phyloP scores from a whole-genome alignment of 139 green algal genomes.

The Yamagishiella unicocca region DNA sequence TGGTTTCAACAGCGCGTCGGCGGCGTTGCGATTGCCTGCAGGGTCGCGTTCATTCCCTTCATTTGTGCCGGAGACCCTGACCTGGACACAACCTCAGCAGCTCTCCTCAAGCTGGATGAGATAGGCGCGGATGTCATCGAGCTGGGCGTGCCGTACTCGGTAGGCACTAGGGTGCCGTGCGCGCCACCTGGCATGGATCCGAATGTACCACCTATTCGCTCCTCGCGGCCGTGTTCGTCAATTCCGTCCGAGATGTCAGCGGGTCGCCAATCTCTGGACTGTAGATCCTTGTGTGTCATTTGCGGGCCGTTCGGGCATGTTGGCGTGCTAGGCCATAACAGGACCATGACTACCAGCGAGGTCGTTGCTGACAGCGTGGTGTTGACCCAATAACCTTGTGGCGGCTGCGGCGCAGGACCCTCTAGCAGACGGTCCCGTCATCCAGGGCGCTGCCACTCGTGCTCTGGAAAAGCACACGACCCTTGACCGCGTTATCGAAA shows the following conservation, averaged over 20 bases:
- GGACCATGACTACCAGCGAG: too few species aligned
- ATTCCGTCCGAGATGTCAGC: too few species aligned
- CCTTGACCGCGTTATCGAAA: slow-evolving; percentile 83
- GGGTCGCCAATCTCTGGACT: too few species aligned
- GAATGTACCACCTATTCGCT: too few species aligned
- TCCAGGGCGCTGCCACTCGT: slow-evolving; percentile 93
- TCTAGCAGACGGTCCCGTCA: slow-evolving; percentile 95
- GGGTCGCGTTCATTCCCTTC: slow-evolving; percentile 95
- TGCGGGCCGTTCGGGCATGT: too few species aligned
- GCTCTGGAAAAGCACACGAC: slow-evolving; percentile 86
- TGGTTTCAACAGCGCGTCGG: background rate
- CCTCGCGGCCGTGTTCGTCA: too few species aligned
- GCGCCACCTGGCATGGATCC: background rate
- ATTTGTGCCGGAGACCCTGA: slow-evolving; percentile 95
- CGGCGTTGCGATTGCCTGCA: slow-evolving; percentile 39
- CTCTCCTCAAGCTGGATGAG: slow-evolving; percentile 81
- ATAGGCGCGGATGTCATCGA: slow-evolving; percentile 96
- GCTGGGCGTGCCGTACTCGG: slow-evolving; percentile 90
- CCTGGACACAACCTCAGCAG: slow-evolving; percentile 87
- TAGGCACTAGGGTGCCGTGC: slow-evolving; percentile 49
- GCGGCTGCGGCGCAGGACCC: slow-evolving; percentile 94
- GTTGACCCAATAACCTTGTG: too few species aligned
- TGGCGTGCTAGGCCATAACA: too few species aligned
- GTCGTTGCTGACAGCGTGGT: too few species aligned
- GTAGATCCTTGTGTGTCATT: too few species aligned